A percentile compares a stretch with the other conserved stretches of the same genome.
phyloP scores from a whole-genome alignment of 2,329 filamentous ascomycete genomes.

The Rhynchosporium agropyri region DNA sequence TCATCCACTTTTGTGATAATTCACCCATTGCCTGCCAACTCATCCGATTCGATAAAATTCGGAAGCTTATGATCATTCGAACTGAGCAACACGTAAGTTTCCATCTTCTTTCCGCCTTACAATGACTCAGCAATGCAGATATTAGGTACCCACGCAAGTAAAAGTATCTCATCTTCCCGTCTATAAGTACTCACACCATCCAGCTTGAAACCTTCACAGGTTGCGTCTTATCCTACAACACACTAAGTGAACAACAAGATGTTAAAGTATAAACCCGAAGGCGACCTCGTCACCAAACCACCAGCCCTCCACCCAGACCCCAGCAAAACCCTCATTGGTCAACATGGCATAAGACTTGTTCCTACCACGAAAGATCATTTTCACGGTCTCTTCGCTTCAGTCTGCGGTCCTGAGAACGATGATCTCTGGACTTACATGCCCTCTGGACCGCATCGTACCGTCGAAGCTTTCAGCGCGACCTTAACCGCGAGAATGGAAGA shows the following conservation, averaged over 20 bases:
- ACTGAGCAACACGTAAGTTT: too few species aligned
- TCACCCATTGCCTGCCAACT: too few species aligned
- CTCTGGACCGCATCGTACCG: constrained; percentile 43
- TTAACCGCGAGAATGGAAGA: too few species aligned
- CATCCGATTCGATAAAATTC: too few species aligned
- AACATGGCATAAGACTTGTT: constrained; percentile 29
- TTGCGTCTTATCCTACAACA: not conserved
- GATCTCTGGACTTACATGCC: constrained; percentile 49
- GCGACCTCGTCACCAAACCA: constrained; percentile 21
- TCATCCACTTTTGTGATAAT: too few species aligned
- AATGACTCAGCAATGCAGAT: too few species aligned
- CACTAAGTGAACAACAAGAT: constrained; percentile 5
- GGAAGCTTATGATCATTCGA: too few species aligned
- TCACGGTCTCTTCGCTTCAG: constrained; percentile 29
- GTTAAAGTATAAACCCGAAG: constrained; percentile 15
- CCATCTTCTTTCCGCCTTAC: too few species aligned
- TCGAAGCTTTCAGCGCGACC: too few species aligned
- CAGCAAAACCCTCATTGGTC: constrained; percentile 17
- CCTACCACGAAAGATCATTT: constrained; percentile 29
- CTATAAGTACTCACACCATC: not conserved
- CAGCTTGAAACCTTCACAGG: not conserved
- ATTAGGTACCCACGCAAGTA: too few species aligned
- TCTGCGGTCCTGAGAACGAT: constrained; percentile 31
- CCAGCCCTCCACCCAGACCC: constrained; percentile 22
- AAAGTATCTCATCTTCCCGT: too few species aligned